Base-by-base conservation (phyloP, 2,329 filamentous ascomycete species). In the Trichophyton rubrum region DNA sequence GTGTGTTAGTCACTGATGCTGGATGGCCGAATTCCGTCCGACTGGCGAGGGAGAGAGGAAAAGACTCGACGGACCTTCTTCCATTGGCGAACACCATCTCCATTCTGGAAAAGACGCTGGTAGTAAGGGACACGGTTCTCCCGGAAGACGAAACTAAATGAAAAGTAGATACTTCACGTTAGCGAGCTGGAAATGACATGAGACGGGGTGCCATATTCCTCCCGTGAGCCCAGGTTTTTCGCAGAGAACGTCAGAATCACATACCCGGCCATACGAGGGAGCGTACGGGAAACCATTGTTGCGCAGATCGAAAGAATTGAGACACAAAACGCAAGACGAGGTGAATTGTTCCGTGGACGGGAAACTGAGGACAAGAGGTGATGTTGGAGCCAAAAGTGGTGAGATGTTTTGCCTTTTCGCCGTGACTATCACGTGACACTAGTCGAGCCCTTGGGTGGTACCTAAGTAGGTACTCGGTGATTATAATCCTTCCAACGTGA, bases 41-140 rank as follows among this genome's bases (percentile, higher is more conserved):
- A 41, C 6, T 30, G 8, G 17, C 53, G 9, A 35, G 41, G 8
- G 30, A 15, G 11, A 11, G 40, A 20, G 55, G 6, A 24, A 41
- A 27, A 3, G 7, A 22, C 27, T 35, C 13, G 22, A 60, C 82
- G 74, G 70, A 87, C 85, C 83, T 87, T 86, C 72, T 80, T 76
- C 84, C 85, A 87, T 72, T 83, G 80, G 72, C 85, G 79, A 70
- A 84, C 74, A 68, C 84, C 84, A 71, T 87, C 85, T 72, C 86
- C 77, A 65, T 76, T 79, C 76, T 87, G 85, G 77, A 84, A 85
- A 56, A 85, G 78, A 67, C 82, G 78, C 77, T 87, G 85, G 77
- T 85, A 87, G 67, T 82, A 75, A 59, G 84, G 82, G 65, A 87
- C 85, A 68, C 81, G 80, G 79, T 87, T 87, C 74, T 83, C 78